These are phyloP conservation scores for Pulicaria dysenterica DNA, from an alignment of 129 eudicot genomes.

Conservation along the genomic window DNA sequence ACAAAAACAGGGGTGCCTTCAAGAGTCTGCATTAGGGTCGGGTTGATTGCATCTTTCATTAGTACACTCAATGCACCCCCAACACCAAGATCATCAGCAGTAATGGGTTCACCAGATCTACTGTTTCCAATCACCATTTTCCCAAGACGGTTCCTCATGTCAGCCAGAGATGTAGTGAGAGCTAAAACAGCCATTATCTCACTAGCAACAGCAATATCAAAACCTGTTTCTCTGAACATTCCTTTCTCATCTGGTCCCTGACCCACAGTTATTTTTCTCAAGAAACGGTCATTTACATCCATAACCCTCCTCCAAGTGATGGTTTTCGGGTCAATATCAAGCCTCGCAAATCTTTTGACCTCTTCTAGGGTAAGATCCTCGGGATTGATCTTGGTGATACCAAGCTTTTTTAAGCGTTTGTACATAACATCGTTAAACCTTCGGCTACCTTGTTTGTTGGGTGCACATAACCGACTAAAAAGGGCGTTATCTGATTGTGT, in stretches of 20 bases:
- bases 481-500: slow-evolving; percentile 79
- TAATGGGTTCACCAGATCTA: slow-evolving; percentile 82
- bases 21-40: slow-evolving; percentile 97
- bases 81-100: slow-evolving; percentile 96
- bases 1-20: slow-evolving; percentile 96
- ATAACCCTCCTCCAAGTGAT: slow-evolving; percentile 96
- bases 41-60: slow-evolving; percentile 95
- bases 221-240: slow-evolving; percentile 91
- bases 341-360: slow-evolving; percentile 78
- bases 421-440: slow-evolving; percentile 72
- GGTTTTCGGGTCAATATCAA: slow-evolving; percentile 81
- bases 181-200: slow-evolving; percentile 98
- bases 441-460: slow-evolving; percentile 71
- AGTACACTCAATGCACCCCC: slow-evolving; percentile 96
- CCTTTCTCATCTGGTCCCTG: slow-evolving; percentile 98
- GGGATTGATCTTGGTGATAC: slow-evolving; percentile 68
- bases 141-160: slow-evolving; percentile 95
- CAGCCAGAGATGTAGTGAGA: slow-evolving; percentile 75
- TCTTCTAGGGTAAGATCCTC: slow-evolving; percentile 85
- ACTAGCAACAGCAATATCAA: slow-evolving; percentile 94
- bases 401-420: slow-evolving; percentile 79
- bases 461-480: slow-evolving; percentile 71
- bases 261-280: slow-evolving; percentile 86
- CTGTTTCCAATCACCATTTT: slow-evolving; percentile 95
- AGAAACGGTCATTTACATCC: slow-evolving; percentile 94